Evolutionary conservation across 768 basidiomycete species (phyloP), one percentile per base, ranked within the genome.

Genomic region (Suillus ampliporus): DNA sequence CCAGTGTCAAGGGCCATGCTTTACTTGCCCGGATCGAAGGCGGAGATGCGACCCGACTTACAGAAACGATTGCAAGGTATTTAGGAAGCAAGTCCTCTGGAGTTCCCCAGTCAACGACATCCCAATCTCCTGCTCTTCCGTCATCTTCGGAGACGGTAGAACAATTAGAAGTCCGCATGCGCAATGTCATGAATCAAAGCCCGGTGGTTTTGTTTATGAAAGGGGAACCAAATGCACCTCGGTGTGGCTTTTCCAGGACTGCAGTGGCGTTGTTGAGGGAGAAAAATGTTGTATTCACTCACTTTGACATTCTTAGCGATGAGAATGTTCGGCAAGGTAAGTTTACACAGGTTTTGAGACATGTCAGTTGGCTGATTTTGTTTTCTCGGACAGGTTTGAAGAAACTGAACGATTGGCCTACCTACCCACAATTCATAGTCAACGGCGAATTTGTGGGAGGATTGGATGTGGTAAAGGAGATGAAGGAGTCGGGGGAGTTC

Each of bases 371-470:
- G 11, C 19, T 34, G 38, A 56, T 40, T 4, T 19, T 40, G 5
- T 5, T 19, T 19, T 52, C 26, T 19, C 28, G 54, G 52, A 37
- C 65, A 87, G 94, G 85, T 71, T 83, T 89, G 58, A 89, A 89
- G 77, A 84, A 81, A 64, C 71, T 94, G 64, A 96, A 96, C 71
- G 84, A 95, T 64, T 96, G 94, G 94, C 94, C 94, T 0, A 97
- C 92, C 4, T 94, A 85, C 79, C 92, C 92, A 4, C 92, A 94
- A 72, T 80, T 97, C 23, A 90, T 95, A 66, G 81, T 95, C 57
- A 87, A 92, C 3, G 96, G 97, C 6, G 94, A 98, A 74, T 83
- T 99, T 19, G 88, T 97, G 17, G 97, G 97, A n/a, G 97, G 97
- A 5, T 77, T 99, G 57, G 97, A 99, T 72, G 89, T 99, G 57